Conservation (phyloP, 176 grass and related monocot species). For the Phyllostachys edulis region DNA sequence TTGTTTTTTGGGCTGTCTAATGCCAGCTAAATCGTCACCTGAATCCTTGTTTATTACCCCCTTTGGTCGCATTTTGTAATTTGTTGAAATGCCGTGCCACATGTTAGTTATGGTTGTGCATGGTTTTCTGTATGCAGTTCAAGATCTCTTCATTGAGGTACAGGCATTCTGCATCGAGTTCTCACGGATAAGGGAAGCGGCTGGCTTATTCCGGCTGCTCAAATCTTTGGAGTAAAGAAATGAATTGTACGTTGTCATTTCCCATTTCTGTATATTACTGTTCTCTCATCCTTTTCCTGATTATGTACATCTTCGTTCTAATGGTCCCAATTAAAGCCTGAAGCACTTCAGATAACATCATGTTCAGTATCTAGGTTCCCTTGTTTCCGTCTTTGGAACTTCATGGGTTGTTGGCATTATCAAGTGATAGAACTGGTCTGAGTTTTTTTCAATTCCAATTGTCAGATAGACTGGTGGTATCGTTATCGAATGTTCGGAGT, state of each 20-base stretch:
- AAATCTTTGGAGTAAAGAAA: slow-evolving; percentile 92
- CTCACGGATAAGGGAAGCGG: slow-evolving; percentile 97
- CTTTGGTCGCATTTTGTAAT: neutral
- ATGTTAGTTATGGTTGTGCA: slow-evolving; percentile 20
- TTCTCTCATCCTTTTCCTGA: slow-evolving; percentile 2
- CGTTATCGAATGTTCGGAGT: slow-evolving; percentile 23
- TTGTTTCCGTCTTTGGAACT: neutral
- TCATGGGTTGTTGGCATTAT: slow-evolving; percentile 25
- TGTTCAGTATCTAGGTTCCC: slow-evolving; percentile 17
- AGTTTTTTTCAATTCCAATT: slow-evolving; percentile 28
- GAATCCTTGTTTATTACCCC: neutral
- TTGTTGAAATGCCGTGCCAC: neutral
- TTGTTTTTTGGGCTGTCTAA: neutral
- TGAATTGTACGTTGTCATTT: slow-evolving; percentile 48
- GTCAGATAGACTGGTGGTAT: slow-evolving; percentile 42
- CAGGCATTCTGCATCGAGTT: slow-evolving; percentile 99
- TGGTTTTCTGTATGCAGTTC: slow-evolving; percentile 63
- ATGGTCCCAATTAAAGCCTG: slow-evolving; percentile 11
- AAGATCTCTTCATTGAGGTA: slow-evolving; percentile 99
- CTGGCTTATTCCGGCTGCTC: slow-evolving; percentile 90
- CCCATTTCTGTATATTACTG: slow-evolving; percentile 28
- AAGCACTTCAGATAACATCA: neutral
- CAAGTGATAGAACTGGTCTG: slow-evolving; percentile 23
- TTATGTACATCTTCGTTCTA: slow-evolving; percentile 40
- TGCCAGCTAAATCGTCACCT: slow-evolving; percentile 1